A percentile compares a stretch with the other conserved stretches of the same genome.
Conservation (phyloP, 2,329 filamentous ascomycete species). For the Emergomyces pasteurianus region DNA sequence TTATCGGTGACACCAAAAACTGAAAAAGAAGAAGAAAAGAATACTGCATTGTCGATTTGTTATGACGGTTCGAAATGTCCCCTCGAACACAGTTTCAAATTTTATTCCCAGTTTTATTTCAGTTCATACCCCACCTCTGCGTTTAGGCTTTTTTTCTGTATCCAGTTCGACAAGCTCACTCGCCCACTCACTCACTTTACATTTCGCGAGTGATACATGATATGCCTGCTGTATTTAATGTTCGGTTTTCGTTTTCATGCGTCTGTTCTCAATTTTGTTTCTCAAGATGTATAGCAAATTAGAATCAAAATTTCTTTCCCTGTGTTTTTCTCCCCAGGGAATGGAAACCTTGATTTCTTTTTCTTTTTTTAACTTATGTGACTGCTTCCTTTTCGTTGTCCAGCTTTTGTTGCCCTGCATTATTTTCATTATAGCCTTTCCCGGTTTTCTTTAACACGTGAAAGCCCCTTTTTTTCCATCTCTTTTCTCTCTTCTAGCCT, state of each 20-base stretch:
- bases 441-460: neutral
- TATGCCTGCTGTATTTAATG: neutral
- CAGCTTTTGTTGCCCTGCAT: neutral
- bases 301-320: slow-evolving; percentile 15
- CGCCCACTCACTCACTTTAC: neutral
- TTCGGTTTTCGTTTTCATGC: neutral
- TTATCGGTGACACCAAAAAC: neutral
- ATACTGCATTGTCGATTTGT: neutral
- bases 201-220: slow-evolving; percentile 1
- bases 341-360: slow-evolving; percentile 9
- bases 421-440: neutral
- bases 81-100: slow-evolving; percentile 6
- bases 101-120: slow-evolving; percentile 1
- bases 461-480: neutral
- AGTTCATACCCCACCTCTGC: slow-evolving; percentile 5
- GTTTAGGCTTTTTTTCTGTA: neutral
- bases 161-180: neutral
- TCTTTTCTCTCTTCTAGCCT: neutral
- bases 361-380: slow-evolving; percentile 3
- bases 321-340: slow-evolving; percentile 11
- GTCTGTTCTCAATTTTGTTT: neutral
- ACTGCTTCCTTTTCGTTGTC: neutral
- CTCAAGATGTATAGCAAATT: slow-evolving; percentile 6
- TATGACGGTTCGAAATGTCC: neutral
- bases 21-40: neutral